Base-by-base conservation (phyloP, 305 asterid genomes). In the Fraxinus sp. region DNA sequence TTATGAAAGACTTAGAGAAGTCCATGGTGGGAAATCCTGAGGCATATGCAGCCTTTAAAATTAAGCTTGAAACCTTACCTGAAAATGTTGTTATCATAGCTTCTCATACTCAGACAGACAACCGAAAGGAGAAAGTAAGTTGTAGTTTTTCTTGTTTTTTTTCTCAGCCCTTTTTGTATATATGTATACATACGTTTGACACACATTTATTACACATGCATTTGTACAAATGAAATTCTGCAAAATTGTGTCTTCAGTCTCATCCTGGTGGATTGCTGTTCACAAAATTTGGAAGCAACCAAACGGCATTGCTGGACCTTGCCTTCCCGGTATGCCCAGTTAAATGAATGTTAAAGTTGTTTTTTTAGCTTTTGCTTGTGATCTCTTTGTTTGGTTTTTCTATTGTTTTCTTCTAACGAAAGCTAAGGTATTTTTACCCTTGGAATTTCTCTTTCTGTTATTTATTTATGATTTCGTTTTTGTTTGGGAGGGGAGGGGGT, bases 1-100 rank as follows among this genome's bases (percentile, higher is more conserved):
- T 86, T 87, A 68, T 89, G 80, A 89, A 89, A 89, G 92, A 85
- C 82, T 80, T 87, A 8, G 92, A 89, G 88, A 89, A 87, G 82
- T 89, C 88, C 10, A 77, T 86, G 88, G 81, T 81, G 20, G 87
- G 86, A 73, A 89, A 84, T 83, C 86, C 86, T 2, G 91, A 79
- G 64, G 86, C 91, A 73, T 88, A 81, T 85, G 78, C 89, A 2
- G 78, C 86, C 78, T 81, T 90, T 36, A 88, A 85, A 80, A 55
- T 26, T 28, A 86, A 80, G 82, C 90, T 90, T 76, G 92, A 90
- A 83, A 79, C 64, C 59, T 83, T 90, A 71, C 90, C 91, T 0
- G 87, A 85, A 66, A 88, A 86, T 80, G 87, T 86, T 36, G 86
- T 86, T 66, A 87, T 86, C 64, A 84, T 90, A 28, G 92, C 91